phyloP scores from a whole-genome alignment of 345 rosid genomes.

The Pelargonium nanum region DNA sequence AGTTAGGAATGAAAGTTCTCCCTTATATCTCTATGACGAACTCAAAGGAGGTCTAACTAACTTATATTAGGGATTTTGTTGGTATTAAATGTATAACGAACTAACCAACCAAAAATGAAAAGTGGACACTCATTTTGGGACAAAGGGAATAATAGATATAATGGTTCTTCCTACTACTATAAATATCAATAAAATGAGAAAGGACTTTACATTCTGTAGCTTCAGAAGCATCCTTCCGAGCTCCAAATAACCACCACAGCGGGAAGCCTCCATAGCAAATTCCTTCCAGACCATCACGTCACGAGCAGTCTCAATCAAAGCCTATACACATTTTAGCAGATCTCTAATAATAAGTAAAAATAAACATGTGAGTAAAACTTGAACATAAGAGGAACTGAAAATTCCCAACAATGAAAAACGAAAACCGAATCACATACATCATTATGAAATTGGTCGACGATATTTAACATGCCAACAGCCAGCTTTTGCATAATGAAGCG shows the following conservation, averaged over 20 bases:
- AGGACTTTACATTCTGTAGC: constrained; percentile 60
- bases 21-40: no score
- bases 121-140: no score
- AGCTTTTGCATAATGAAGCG: constrained; percentile 78
- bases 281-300: constrained; percentile 82
- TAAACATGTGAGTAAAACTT: not conserved
- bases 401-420: constrained; percentile 1
- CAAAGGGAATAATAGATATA: not conserved
- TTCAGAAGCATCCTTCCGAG: constrained; percentile 88
- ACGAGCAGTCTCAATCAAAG: constrained; percentile 60
- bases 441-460: constrained; percentile 70
- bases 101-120: no score
- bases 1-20: no score
- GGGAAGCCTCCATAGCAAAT: constrained; percentile 82
- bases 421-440: constrained; percentile 34
- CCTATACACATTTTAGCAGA: constrained; percentile 36
- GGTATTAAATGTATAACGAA: no score
- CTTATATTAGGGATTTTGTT: no score
- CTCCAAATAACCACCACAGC: constrained; percentile 61
- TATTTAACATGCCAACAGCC: constrained; percentile 77
- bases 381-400: constrained; percentile 8
- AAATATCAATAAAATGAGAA: not conserved
- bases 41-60: no score
- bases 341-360: constrained; percentile 6
- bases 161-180: not conserved